A percentile compares a stretch with the other conserved stretches of the same genome.
phyloP scores from a whole-genome alignment of 2,329 filamentous ascomycete genomes.

The Phialemoniopsis sp. region DNA sequence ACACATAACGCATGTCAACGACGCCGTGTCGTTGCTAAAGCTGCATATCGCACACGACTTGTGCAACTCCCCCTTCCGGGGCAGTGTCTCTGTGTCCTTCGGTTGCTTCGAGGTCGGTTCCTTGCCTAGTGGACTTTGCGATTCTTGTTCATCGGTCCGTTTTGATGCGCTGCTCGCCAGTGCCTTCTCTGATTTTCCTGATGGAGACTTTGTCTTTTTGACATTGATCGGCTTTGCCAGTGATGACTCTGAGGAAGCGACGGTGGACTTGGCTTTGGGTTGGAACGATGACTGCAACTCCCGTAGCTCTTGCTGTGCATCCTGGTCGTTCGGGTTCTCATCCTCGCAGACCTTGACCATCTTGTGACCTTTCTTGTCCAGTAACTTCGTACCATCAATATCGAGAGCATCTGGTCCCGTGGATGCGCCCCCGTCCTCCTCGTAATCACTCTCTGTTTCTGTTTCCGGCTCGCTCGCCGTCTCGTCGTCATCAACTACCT shows the following conservation, averaged over 20 bases:
- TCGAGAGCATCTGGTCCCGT: conserved; percentile 53
- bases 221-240: too few species aligned
- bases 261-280: conserved; percentile 8
- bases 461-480: conserved; percentile 31
- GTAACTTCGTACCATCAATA: conserved; percentile 57
- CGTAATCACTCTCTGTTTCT: conserved; percentile 43
- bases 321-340: conserved; percentile 55
- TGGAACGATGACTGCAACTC: conserved; percentile 53
- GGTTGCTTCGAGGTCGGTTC: neutral
- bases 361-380: conserved; percentile 62
- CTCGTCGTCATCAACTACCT: conserved; percentile 33
- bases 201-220: neutral
- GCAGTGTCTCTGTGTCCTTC: neutral
- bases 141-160: too few species aligned
- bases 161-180: too few species aligned
- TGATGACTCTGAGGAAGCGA: neutral
- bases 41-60: conserved; percentile 61
- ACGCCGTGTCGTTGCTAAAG: conserved; percentile 49
- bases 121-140: neutral
- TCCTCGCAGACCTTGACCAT: conserved; percentile 75
- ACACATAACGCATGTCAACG: conserved; percentile 64
- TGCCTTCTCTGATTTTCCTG: too few species aligned
- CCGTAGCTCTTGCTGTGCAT: conserved; percentile 58
- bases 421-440: conserved; percentile 37
- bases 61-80: conserved; percentile 1